These are phyloP conservation scores for Rhodosporidiobolus odoratus DNA, from an alignment of 768 basidiomycete species.

Conservation along the genomic window DNA sequence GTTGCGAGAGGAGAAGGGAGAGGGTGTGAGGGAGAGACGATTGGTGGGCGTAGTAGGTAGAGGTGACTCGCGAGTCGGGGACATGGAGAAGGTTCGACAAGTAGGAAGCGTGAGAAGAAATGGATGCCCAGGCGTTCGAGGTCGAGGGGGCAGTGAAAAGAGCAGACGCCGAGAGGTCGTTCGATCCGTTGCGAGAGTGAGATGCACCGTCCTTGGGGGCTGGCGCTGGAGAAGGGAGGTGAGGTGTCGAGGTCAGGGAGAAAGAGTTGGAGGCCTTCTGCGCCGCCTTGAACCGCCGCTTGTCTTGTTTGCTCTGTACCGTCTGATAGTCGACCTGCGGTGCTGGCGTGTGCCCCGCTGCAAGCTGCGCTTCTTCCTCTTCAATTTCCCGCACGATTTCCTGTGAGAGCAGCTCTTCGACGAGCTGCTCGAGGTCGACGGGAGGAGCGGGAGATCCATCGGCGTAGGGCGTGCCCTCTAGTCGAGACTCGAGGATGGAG, in stretches of 20 bases:
- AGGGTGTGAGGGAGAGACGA: slow-evolving; percentile 26
- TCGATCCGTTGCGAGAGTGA: background rate
- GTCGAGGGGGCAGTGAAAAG: slow-evolving; percentile 4
- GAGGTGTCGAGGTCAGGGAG: slow-evolving; percentile 31
- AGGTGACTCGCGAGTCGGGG: slow-evolving; percentile 11
- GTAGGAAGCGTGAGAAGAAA: slow-evolving; percentile 23
- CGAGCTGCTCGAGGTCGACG: slow-evolving; percentile 26
- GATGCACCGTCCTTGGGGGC: background rate
- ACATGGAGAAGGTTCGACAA: slow-evolving; percentile 27
- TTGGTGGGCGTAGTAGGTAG: slow-evolving; percentile 11
- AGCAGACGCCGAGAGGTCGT: background rate
- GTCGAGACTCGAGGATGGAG: slow-evolving; percentile 8
- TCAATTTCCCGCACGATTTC: slow-evolving; percentile 20
- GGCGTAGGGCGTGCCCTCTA: background rate
- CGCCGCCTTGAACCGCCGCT: slow-evolving; percentile 20
- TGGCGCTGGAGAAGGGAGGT: background rate
- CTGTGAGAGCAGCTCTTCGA: slow-evolving; percentile 35
- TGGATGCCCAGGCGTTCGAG: slow-evolving; percentile 30
- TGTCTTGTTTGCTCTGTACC: background rate
- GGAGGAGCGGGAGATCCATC: background rate
- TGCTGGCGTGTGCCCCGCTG: background rate
- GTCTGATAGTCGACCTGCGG: background rate
- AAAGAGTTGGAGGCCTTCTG: slow-evolving; percentile 20
- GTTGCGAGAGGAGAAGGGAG: slow-evolving; percentile 15
- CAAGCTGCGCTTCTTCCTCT: slow-evolving; percentile 16